Base-by-base conservation (phyloP, 2,329 filamentous ascomycete species). In the Trichophyton rubrum region DNA sequence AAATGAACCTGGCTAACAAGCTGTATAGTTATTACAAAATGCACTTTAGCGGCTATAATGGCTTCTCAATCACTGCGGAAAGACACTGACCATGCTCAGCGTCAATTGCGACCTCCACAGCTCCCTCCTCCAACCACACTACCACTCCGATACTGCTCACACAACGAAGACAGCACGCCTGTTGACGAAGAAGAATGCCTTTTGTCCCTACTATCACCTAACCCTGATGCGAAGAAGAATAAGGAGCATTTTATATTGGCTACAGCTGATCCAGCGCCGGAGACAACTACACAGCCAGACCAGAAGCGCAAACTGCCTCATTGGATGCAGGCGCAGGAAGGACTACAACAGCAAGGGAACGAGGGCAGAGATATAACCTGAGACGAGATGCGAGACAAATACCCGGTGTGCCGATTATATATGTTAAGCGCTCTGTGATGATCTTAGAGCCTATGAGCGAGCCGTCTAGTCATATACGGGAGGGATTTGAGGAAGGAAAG, bases 11-110 rank as follows among this genome's bases (percentile, higher is more conserved):
- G 38, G 27, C 35, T 57, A 41, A 60, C 27, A 24, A 56, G 35
- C 58, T 59, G 51, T 76, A 77, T 81, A 58, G 88, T 96, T 6
- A 84, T 97, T 59, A 91, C 89, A 11, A 93, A 93, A 69, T 78
- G 75, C 64, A 77, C 76, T 1, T 71, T 78, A 24, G 76, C 74
- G 5, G 72, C 74, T 13, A 71, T 67, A 2, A 75, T 75, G 70
- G 71, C 71, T 33, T 64, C 68, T 3, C 49, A 55, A 20, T 8
- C 27, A 17, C 27, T 30, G 17, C 15, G 33, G 27, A 71, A 56
- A 47, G 56, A 49, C 24, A 69, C 71, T 5, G 20, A 35, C 27
- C 41, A 56, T n/a, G 22, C 56, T 35, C 70, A 71, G 63, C 70
- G 72, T 22, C 72, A 73, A 24, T 67, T 71, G 24, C 68, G 75